phyloP scores from a whole-genome alignment of 768 basidiomycete species.

The Suillus luteus region DNA sequence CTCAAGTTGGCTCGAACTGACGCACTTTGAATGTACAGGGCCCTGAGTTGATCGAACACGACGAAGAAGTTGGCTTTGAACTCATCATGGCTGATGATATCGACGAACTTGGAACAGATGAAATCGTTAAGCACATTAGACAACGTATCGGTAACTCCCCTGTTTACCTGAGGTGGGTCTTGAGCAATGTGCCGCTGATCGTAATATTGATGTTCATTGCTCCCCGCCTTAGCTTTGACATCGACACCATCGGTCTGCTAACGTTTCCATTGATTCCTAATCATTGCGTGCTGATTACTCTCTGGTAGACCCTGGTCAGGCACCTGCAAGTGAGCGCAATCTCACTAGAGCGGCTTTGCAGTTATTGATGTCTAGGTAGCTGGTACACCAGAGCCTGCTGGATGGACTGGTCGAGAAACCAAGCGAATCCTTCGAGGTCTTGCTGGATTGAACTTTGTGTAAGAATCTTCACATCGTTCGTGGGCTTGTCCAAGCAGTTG shows the following conservation, averaged over 20 bases:
- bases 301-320: constrained; percentile 61
- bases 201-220: neutral
- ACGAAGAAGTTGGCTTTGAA: constrained; percentile 69
- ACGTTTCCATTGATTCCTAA: neutral
- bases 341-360: neutral
- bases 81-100: constrained; percentile 76
- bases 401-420: constrained; percentile 75
- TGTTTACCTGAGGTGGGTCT: constrained; percentile 57
- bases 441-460: constrained; percentile 74
- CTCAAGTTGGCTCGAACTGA: neutral
- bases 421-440: constrained; percentile 74
- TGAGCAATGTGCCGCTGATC: neutral
- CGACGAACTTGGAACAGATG: constrained; percentile 68
- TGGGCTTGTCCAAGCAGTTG: neutral
- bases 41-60: constrained; percentile 49
- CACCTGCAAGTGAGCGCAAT: constrained; percentile 60
- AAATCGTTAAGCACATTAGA: constrained; percentile 66
- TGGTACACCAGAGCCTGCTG: constrained; percentile 77
- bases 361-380: constrained; percentile 39
- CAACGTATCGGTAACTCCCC: constrained; percentile 65
- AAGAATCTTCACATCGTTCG: constrained; percentile 27
- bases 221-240: constrained; percentile 55
- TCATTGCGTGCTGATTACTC: neutral
- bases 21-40: constrained; percentile 4
- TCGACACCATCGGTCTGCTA: constrained; percentile 65